Evolutionary conservation across 1,139 yeast species (phyloP), one percentile per base, ranked within the genome.

Genomic region (Pichia sp.): DNA sequence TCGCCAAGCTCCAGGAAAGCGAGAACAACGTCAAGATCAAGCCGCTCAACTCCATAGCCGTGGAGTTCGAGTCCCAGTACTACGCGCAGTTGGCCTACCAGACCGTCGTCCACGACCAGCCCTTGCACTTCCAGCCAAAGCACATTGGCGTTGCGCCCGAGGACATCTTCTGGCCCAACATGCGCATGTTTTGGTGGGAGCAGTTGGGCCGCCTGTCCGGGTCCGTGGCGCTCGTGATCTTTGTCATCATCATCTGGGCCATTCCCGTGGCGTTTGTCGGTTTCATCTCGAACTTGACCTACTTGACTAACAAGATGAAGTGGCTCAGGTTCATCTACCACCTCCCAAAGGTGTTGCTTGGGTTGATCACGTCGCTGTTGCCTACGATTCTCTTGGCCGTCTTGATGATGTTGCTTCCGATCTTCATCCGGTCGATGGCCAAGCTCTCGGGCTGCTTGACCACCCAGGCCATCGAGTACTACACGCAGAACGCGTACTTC

Each of bases 141-240:
- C 74, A 72, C 55, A 80, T 82, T 54, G 90, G 90, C 19, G 71
- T 79, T 55, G 77, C 81, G 16, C 89, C 92, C 4, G 77, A 71
- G 5, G 89, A 86, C 66, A 70, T 87, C 42, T 68, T 75, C 60
- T 87, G 93, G 93, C 67, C 76, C 30, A 86, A 84, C 64, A 72
- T 90, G 79, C 79, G 95, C 63, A 70, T 90, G 70, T 79, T 81
- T 60, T 88, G 96, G 95, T 85, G 90, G 87, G 95, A 87, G 72
- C 77, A 90, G 63, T 70, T 86, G 50, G 71, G 80, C 34, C 79
- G 93, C 72, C 71, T 74, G 48, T 67, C 80, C 31, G 79, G 78
- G 56, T 87, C 96, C 0, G 65, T 75, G 52, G 77, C 84, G 16
- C 81, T 84, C 13, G 79, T 90, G 60, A 67, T 75, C 45, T 76